phyloP scores from a whole-genome alignment of 164 flowering plant species.

The Aristolochia californica region DNA sequence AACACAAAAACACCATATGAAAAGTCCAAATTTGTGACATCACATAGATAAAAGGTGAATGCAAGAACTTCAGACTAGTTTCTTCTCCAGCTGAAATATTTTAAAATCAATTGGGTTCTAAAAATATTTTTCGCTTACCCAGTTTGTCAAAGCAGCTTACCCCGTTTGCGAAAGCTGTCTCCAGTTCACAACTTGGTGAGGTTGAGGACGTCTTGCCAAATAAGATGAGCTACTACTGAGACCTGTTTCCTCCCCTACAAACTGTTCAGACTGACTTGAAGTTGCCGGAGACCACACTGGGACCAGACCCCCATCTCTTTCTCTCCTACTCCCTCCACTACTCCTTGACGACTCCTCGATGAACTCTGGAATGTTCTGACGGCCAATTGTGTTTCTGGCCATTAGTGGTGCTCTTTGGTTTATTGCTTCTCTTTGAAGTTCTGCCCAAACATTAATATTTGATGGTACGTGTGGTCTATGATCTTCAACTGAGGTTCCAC shows the following conservation, averaged over 20 bases:
- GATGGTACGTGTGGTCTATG: conserved; percentile 75
- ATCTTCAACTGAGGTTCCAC: conserved; percentile 23
- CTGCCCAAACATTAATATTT: conserved; percentile 24
- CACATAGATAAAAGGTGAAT: too few species aligned
- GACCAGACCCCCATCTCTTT: conserved; percentile 80
- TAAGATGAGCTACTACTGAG: conserved; percentile 50
- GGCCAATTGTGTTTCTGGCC: conserved; percentile 19
- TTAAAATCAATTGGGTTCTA: background rate
- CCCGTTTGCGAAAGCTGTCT: conserved; percentile 83
- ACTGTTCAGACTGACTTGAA: conserved; percentile 64
- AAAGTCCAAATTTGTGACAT: too few species aligned
- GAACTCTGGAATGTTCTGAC: conserved; percentile 38
- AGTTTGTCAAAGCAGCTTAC: conserved; percentile 82
- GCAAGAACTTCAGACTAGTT: too few species aligned
- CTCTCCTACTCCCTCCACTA: conserved; percentile 32
- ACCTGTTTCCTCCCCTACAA: conserved; percentile 54
- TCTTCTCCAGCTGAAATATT: background rate
- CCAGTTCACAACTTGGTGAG: conserved; percentile 69
- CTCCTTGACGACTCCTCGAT: conserved; percentile 67
- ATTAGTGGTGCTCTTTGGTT: conserved; percentile 22
- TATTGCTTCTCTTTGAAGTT: conserved; percentile 21
- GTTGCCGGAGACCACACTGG: conserved; percentile 90
- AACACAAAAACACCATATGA: too few species aligned
- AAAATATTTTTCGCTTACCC: conserved; percentile 43
- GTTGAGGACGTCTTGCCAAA: conserved; percentile 74